phyloP scores from a whole-genome alignment of 2,329 filamentous ascomycete genomes.

The Fusarium tupiense region DNA sequence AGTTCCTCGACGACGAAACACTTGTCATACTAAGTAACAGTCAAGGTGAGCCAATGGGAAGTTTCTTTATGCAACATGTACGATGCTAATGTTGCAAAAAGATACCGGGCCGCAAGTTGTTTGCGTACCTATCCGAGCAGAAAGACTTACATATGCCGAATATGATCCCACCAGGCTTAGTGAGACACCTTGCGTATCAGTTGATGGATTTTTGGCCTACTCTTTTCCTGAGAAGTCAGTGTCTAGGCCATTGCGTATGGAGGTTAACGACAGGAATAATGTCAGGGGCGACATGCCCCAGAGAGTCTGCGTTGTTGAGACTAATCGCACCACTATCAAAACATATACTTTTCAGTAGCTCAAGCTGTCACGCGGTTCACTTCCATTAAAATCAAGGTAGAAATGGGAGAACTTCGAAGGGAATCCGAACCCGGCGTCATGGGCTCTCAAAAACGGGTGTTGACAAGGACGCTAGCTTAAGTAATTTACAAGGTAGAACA shows the following conservation, averaged over 20 bases:
- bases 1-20: conserved; percentile 71
- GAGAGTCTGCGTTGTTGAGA: conserved; percentile 61
- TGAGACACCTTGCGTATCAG: conserved; percentile 7
- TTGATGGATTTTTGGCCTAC: conserved; percentile 34
- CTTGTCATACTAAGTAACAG: conserved; percentile 67
- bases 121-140: conserved; percentile 51
- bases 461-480: conserved; percentile 33
- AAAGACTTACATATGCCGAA: conserved; percentile 49
- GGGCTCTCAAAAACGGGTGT: conserved; percentile 11
- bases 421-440: neutral
- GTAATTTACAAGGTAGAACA: conserved; percentile 34
- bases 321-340: conserved; percentile 58
- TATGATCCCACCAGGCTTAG: conserved; percentile 44
- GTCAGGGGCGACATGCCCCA: conserved; percentile 58
- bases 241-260: conserved; percentile 59
- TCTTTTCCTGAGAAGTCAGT: conserved; percentile 43
- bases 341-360: conserved; percentile 54
- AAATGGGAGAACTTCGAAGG: neutral
- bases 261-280: conserved; percentile 57
- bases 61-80: neutral
- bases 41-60: conserved; percentile 45
- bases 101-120: conserved; percentile 44
- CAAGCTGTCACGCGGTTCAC: neutral
- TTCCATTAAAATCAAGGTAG: neutral
- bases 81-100: conserved; percentile 11